These are phyloP conservation scores for Sedum album DNA, from an alignment of 164 flowering plant genomes.

Conservation along the genomic window DNA sequence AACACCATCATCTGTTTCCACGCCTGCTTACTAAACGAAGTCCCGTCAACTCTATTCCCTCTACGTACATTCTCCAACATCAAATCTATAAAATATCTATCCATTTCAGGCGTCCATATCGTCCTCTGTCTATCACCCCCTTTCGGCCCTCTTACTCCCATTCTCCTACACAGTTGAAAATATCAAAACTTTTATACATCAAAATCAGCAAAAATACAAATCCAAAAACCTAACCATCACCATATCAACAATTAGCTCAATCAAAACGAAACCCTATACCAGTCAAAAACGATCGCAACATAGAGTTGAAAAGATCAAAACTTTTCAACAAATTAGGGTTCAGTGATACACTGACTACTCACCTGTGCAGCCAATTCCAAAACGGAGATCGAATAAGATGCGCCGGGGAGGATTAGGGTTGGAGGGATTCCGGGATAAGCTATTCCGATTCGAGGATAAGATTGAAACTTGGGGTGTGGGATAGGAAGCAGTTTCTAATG, in stretches of 20 bases:
- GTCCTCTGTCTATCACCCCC: conserved; percentile 42
- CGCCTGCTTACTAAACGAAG: conserved; percentile 38
- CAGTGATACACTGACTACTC: not conserved
- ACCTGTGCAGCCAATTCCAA: not conserved
- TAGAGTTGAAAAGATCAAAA: not conserved
- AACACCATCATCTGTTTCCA: conserved; percentile 42
- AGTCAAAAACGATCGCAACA: not conserved
- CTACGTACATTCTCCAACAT: conserved; percentile 42
- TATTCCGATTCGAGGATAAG: conserved; percentile 5
- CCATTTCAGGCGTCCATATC: conserved; percentile 64
- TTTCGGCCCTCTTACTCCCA: conserved; percentile 22
- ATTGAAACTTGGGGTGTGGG: not conserved
- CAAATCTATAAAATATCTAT: conserved; percentile 42
- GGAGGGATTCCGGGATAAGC: not conserved
- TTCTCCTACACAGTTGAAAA: conserved; percentile 7
- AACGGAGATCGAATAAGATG: not conserved
- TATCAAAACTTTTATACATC: not conserved
- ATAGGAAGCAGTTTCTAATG: not conserved
- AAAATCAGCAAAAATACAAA: not conserved
- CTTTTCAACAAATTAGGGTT: too few species aligned
- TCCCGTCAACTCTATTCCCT: conserved; percentile 38
- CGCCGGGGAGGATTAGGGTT: conserved; percentile 4
- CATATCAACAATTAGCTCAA: not conserved
- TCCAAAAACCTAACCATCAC: not conserved
- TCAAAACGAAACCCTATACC: not conserved